These are phyloP conservation scores for Acidiella bohemica DNA, from an alignment of 495 filamentous ascomycete species.

Conservation along the genomic window DNA sequence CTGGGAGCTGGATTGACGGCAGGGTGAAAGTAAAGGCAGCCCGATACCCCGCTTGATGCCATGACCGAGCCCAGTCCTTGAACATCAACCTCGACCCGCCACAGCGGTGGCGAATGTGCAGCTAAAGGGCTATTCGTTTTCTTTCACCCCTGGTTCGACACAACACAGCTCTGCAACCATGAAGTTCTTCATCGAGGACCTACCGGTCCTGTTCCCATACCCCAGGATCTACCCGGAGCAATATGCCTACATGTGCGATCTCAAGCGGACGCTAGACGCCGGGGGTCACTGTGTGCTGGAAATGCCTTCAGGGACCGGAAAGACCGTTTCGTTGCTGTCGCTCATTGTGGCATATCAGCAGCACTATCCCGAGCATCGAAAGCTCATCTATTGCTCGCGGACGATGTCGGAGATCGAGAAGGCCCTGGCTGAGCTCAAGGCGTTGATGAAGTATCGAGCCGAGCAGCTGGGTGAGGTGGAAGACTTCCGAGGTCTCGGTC, in stretches of 20 bases:
- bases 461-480: conserved; percentile 77
- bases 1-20: too few relatives aligned
- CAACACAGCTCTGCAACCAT: too few relatives aligned
- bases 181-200: conserved; percentile 97
- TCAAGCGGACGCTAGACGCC: conserved; percentile 91
- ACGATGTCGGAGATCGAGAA: conserved; percentile 96
- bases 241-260: conserved; percentile 98
- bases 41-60: too few relatives aligned
- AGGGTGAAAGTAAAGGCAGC: too few relatives aligned
- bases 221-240: conserved; percentile 95
- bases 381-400: conserved; percentile 98
- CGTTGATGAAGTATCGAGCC: conserved; percentile 83
- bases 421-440: conserved; percentile 79
- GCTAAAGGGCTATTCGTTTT: too few relatives aligned
- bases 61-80: too few relatives aligned
- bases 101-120: too few relatives aligned
- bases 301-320: conserved; percentile 99
- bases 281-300: conserved; percentile 95
- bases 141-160: too few relatives aligned
- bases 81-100: too few relatives aligned
- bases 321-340: conserved; percentile 89
- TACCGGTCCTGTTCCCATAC: conserved; percentile 93
- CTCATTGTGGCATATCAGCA: conserved; percentile 94
- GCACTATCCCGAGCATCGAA: conserved; percentile 76
- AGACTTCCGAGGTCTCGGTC: conserved; percentile 79